Evolutionary conservation across 345 rosid species (phyloP).

Genomic region (Noccaea caerulescens): DNA sequence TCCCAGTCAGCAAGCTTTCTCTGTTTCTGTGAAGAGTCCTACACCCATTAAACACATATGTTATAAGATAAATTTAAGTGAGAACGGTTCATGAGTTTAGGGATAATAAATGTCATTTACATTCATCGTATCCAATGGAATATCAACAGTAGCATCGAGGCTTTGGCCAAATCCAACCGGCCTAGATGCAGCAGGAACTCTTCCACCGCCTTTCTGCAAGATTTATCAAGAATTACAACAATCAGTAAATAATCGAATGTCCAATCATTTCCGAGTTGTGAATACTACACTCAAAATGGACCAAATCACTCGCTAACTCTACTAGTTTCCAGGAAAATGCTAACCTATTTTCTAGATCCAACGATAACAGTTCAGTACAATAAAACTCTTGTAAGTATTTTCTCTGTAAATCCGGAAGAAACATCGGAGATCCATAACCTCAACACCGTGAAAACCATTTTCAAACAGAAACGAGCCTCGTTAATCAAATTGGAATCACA

Average conservation of each 20-base stretch:
- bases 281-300: not conserved
- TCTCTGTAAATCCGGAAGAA: not conserved
- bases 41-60: conserved; percentile 32
- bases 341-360: conserved; percentile 32
- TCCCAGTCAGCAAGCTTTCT: conserved; percentile 89
- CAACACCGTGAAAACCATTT: conserved; percentile 4
- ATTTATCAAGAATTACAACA: not conserved
- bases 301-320: not conserved
- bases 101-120: conserved; percentile 47
- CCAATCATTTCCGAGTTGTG: not conserved
- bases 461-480: not conserved
- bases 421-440: conserved; percentile 29
- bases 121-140: conserved; percentile 80
- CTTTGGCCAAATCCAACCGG: conserved; percentile 68
- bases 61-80: conserved; percentile 22
- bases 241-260: conserved; percentile 12
- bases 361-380: not conserved
- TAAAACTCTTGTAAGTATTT: not conserved
- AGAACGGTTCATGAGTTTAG: not conserved
- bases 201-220: conserved; percentile 75
- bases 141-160: conserved; percentile 84
- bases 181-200: conserved; percentile 61
- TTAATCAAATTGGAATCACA: not conserved
- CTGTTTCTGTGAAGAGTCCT: conserved; percentile 74
- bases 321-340: too few relatives aligned